Evolutionary conservation across 257 asterid genomes (phyloP).

Genomic region (Ilex aquifolium): DNA sequence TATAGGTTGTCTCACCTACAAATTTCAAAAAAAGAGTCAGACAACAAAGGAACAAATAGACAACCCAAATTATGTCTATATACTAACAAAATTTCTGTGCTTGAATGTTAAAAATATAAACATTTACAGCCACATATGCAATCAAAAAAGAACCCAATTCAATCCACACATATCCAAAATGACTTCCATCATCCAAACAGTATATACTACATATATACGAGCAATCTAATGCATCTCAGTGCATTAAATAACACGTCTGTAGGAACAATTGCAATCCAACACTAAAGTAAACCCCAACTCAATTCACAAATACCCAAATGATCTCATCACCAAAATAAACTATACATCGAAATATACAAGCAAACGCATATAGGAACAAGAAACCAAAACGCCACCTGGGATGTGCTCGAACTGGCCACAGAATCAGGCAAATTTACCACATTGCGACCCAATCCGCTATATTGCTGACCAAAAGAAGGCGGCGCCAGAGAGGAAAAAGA

Average conservation of each 20-base stretch:
- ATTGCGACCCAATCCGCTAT: slow-evolving; percentile 26
- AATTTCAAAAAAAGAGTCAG: slow-evolving; percentile 8
- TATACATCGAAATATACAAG: not conserved
- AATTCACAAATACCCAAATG: not conserved
- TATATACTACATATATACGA: too few species aligned
- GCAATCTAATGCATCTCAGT: too few species aligned
- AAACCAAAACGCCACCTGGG: slow-evolving; percentile 35
- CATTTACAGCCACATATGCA: too few species aligned
- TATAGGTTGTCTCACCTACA: slow-evolving; percentile 60
- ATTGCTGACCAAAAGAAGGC: slow-evolving; percentile 57
- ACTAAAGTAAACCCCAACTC: not conserved
- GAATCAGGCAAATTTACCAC: slow-evolving; percentile 16
- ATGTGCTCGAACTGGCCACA: slow-evolving; percentile 21
- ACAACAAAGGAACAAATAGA: slow-evolving; percentile 2
- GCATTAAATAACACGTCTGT: too few species aligned
- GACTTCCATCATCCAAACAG: too few species aligned
- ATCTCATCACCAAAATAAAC: not conserved
- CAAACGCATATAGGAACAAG: not conserved
- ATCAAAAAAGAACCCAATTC: too few species aligned
- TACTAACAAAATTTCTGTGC: not conserved
- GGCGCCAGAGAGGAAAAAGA: slow-evolving; percentile 59
- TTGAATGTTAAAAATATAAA: too few species aligned
- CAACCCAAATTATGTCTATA: slow-evolving; percentile 4
- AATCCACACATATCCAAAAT: too few species aligned
- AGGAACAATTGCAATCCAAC: not conserved